Conservation (phyloP, 2,329 filamentous ascomycete species). For the Monosporascus sp. region DNA sequence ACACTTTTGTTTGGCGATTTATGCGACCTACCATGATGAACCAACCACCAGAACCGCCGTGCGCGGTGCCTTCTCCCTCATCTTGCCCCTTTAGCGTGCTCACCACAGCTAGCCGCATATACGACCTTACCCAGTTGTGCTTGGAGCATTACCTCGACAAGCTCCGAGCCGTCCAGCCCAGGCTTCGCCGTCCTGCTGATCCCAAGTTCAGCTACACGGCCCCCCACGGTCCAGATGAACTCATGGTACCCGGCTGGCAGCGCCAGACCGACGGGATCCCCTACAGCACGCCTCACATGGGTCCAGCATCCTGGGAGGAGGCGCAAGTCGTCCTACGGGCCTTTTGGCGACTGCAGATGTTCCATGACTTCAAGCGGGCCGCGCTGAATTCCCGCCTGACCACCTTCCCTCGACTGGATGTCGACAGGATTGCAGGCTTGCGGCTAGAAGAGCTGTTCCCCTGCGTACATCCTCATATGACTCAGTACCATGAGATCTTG, state of each 20-base stretch:
- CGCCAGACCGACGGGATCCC: background rate
- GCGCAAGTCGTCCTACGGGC: constrained; percentile 1
- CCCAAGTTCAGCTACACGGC: background rate
- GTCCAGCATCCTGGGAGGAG: constrained; percentile 1
- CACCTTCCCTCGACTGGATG: too few relatives aligned
- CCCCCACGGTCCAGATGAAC: too few relatives aligned
- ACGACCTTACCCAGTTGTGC: background rate
- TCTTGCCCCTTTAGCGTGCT: too few relatives aligned
- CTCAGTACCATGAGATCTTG: too few relatives aligned
- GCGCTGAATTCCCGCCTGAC: background rate
- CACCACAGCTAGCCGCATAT: too few relatives aligned
- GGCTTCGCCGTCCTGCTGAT: background rate
- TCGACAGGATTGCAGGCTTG: too few relatives aligned
- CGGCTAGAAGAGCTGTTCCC: too few relatives aligned
- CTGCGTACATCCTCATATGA: too few relatives aligned
- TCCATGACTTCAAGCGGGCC: background rate
- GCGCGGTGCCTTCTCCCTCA: too few relatives aligned
- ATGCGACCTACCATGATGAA: too few relatives aligned
- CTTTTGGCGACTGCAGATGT: constrained; percentile 1
- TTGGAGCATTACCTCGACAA: background rate
- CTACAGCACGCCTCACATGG: background rate
- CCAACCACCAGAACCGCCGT: too few relatives aligned
- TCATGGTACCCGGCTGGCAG: background rate
- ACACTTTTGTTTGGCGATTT: too few relatives aligned
- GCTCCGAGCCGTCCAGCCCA: background rate